Conservation (phyloP, 2,329 filamentous ascomycete genomes). For the Stenocarpella maydis region DNA sequence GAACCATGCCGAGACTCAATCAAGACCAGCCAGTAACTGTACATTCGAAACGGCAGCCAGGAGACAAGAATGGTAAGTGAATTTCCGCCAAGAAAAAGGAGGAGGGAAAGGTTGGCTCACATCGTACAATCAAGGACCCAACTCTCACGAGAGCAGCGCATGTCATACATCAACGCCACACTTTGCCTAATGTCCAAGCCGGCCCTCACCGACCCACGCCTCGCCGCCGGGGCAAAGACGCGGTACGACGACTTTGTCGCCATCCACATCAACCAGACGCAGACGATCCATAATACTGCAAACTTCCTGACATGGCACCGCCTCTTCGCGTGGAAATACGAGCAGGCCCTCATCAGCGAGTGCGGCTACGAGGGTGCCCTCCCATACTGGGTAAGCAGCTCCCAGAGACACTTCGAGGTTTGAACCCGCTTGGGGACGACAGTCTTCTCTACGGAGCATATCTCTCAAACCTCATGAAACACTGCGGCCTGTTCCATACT, state of each 20-base stretch:
- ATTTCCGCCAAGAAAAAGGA: no score
- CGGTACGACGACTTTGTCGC: slow-evolving; percentile 44
- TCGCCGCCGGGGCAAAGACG: slow-evolving; percentile 42
- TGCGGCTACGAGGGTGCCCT: slow-evolving; percentile 44
- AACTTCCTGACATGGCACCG: slow-evolving; percentile 45
- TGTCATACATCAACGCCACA: slow-evolving; percentile 43
- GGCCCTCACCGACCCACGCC: slow-evolving; percentile 37
- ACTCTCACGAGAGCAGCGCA: slow-evolving; percentile 35
- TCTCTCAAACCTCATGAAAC: no score
- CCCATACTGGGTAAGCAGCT: slow-evolving; percentile 52
- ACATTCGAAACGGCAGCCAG: slow-evolving; percentile 38
- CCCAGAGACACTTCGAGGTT: no score
- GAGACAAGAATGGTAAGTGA: slow-evolving; percentile 38
- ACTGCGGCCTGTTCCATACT: no score
- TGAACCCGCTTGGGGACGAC: no score
- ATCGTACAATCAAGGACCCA: slow-evolving; percentile 27
- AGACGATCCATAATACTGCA: slow-evolving; percentile 37
- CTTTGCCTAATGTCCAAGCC: slow-evolving; percentile 43
- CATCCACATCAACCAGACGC: slow-evolving; percentile 41
- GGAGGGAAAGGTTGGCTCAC: not conserved
- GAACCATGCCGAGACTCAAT: slow-evolving; percentile 3
- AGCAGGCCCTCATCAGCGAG: slow-evolving; percentile 43
- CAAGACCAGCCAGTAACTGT: slow-evolving; percentile 34
- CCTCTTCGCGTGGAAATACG: slow-evolving; percentile 43
- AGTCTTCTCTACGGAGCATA: no score